Evolutionary conservation across 1,284 basidiomycete genomes (phyloP).

Genomic region (Wallemia hederae): DNA sequence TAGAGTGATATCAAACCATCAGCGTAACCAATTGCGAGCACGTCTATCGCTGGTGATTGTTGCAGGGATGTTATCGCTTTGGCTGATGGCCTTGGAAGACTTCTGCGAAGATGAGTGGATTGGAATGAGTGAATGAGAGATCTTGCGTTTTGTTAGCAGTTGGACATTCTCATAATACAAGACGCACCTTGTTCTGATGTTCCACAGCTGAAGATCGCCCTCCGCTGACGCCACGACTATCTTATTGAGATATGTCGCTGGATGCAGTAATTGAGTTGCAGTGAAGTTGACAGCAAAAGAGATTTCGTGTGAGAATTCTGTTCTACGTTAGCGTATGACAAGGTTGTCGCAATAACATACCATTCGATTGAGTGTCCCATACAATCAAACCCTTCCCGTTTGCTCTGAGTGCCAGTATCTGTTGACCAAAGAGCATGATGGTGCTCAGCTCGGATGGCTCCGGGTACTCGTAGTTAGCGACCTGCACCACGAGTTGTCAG

Average conservation of each 20-base stretch:
- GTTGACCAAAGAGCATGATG: constrained; percentile 46
- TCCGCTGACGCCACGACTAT: constrained; percentile 54
- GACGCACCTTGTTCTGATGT: constrained; percentile 48
- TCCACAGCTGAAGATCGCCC: constrained; percentile 78
- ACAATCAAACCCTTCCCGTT: constrained; percentile 49
- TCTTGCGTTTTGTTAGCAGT: constrained; percentile 13
- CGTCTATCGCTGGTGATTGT: constrained; percentile 86
- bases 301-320: constrained; percentile 32
- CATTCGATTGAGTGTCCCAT: constrained; percentile 39
- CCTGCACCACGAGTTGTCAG: not conserved
- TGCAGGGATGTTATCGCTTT: constrained; percentile 41
- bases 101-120: constrained; percentile 11
- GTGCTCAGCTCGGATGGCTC: constrained; percentile 22
- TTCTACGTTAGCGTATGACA: not conserved
- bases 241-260: constrained; percentile 92
- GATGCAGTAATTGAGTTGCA: constrained; percentile 60
- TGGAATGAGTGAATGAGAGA: constrained; percentile 21
- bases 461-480: not conserved
- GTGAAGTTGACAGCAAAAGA: constrained; percentile 50
- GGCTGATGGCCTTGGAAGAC: constrained; percentile 11
- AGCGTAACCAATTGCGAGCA: constrained; percentile 64
- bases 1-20: constrained; percentile 67
- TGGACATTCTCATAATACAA: not conserved
- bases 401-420: constrained; percentile 46
- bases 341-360: constrained; percentile 17